These are phyloP conservation scores for Saturnispora diversa DNA, from an alignment of 805 yeast genomes.

Conservation along the genomic window DNA sequence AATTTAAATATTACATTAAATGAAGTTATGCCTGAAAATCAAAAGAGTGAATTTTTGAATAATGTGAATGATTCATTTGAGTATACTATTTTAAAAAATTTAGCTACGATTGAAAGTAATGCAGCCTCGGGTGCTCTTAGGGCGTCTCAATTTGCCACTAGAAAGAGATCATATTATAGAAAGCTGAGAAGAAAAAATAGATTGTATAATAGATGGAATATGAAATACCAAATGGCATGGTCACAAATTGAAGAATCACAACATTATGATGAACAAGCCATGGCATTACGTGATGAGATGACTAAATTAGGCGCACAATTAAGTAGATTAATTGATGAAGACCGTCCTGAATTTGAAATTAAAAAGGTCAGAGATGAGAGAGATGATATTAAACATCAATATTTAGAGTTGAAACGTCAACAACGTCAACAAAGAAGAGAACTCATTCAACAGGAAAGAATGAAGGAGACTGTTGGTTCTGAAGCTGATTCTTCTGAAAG, in stretches of 20 bases:
- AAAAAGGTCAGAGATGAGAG: neutral
- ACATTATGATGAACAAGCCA: neutral
- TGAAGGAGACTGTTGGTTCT: too few species aligned
- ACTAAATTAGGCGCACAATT: conserved; percentile 4
- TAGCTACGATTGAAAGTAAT: conserved; percentile 4
- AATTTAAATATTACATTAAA: conserved; percentile 15
- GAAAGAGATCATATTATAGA: conserved; percentile 1
- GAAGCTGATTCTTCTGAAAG: too few species aligned
- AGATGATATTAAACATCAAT: conserved; percentile 1
- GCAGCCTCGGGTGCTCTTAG: conserved; percentile 1
- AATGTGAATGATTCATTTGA: conserved; percentile 12
- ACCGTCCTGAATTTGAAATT: conserved; percentile 1
- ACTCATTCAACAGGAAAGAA: conserved; percentile 2
- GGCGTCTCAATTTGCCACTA: neutral
- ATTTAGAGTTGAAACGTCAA: neutral
- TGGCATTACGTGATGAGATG: conserved; percentile 4
- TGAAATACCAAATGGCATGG: conserved; percentile 6
- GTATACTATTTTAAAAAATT: conserved; percentile 15
- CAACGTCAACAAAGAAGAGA: conserved; percentile 1
- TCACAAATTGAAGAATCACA: conserved; percentile 3
- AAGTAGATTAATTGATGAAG: neutral
- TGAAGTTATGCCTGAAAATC: conserved; percentile 11
- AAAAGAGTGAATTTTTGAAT: conserved; percentile 12
- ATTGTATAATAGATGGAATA: conserved; percentile 7
- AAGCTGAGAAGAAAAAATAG: neutral